Evolutionary conservation across 2,329 filamentous ascomycete species (phyloP).

Genomic region (Trichothecium sympodiale): DNA sequence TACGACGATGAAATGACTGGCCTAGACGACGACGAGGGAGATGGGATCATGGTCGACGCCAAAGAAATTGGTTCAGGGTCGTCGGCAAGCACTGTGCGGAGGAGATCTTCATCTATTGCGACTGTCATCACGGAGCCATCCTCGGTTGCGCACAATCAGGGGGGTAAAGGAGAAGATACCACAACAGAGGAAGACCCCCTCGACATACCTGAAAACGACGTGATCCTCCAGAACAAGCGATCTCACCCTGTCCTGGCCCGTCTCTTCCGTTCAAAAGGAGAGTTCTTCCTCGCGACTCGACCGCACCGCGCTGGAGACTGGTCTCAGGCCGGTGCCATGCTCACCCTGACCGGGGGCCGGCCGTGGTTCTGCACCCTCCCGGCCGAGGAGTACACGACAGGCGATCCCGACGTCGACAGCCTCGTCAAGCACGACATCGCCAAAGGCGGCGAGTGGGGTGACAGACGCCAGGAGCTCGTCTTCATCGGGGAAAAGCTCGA

Average conservation of each 20-base stretch:
- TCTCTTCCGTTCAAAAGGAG: conserved; percentile 53
- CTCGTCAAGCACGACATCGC: conserved; percentile 38
- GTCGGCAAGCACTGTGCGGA: no score
- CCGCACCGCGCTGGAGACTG: conserved; percentile 45
- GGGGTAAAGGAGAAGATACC: conserved; percentile 3
- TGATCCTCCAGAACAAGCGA: conserved; percentile 45
- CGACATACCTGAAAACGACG: conserved; percentile 24
- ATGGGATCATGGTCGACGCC: no score
- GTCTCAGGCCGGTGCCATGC: conserved; percentile 55
- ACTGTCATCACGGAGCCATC: no score
- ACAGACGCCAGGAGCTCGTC: conserved; percentile 60
- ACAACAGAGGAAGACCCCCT: conserved; percentile 15
- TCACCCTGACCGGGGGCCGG: conserved; percentile 45
- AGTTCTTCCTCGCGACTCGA: conserved; percentile 48
- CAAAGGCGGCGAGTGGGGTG: conserved; percentile 53
- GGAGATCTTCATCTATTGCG: no score
- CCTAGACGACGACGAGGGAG: conserved; percentile 1
- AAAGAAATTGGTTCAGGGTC: no score
- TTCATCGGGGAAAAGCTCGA: conserved; percentile 61
- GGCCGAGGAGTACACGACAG: conserved; percentile 35
- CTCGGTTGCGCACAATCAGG: not conserved
- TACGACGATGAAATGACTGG: no score
- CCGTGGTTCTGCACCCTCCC: conserved; percentile 50
- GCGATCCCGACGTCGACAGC: conserved; percentile 34
- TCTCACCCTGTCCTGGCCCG: conserved; percentile 37